A percentile compares a stretch with the other conserved stretches of the same genome.
Evolutionary conservation across 805 yeast genomes (phyloP).

Genomic region (Candida golubevii): DNA sequence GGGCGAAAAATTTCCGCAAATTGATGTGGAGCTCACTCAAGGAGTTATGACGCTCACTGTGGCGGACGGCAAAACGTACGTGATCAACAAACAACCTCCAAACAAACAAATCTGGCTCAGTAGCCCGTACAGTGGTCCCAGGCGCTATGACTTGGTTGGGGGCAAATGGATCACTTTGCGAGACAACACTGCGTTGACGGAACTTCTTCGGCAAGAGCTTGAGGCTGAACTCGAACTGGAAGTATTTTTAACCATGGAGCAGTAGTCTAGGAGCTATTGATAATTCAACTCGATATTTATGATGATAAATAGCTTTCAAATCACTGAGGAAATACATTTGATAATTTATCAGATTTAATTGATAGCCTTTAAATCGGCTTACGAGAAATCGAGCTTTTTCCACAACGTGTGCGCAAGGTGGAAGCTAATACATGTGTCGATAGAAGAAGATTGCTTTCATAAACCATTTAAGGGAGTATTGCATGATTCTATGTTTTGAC

Average conservation of each 20-base stretch:
- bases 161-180: conserved; percentile 79
- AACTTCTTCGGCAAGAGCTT: conserved; percentile 31
- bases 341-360: no score
- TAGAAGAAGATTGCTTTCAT: no score
- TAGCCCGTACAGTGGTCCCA: conserved; percentile 92
- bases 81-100: conserved; percentile 95
- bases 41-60: conserved; percentile 80
- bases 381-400: no score
- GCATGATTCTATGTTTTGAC: no score
- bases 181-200: conserved; percentile 44
- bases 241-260: conserved; percentile 14
- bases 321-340: no score
- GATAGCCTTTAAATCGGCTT: no score
- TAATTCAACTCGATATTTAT: no score
- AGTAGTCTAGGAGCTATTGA: not conserved
- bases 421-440: no score
- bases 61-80: conserved; percentile 78
- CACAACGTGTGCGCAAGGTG: no score
- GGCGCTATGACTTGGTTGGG: conserved; percentile 59
- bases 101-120: conserved; percentile 95
- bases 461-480: no score
- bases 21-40: conserved; percentile 76
- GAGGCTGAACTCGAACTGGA: conserved; percentile 23
- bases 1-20: conserved; percentile 55
- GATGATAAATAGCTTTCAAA: no score